Evolutionary conservation across 306 rosid species (phyloP).

Genomic region (Morella rubra): DNA sequence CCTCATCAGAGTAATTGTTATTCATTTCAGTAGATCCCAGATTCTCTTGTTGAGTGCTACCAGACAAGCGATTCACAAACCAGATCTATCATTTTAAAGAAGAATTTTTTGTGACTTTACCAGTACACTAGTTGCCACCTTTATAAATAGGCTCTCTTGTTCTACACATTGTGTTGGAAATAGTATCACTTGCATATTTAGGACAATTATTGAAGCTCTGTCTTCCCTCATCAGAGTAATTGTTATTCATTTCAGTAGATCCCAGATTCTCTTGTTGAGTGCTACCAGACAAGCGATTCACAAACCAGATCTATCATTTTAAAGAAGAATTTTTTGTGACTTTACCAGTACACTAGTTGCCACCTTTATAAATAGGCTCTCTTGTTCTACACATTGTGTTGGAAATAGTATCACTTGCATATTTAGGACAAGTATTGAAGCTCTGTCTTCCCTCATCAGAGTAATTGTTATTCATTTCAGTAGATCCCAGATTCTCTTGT

Average conservation of each 20-base stretch:
- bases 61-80: neutral
- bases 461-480: neutral
- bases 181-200: neutral
- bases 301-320: neutral
- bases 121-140: neutral
- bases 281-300: neutral
- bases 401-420: neutral
- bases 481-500: neutral
- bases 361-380: neutral
- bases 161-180: neutral
- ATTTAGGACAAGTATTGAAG: neutral
- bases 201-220: neutral
- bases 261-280: neutral
- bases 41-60: neutral
- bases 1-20: neutral
- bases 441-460: neutral
- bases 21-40: neutral
- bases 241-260: neutral
- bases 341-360: neutral
- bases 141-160: neutral
- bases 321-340: too few relatives aligned
- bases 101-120: slow-evolving; percentile 1
- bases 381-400: neutral
- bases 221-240: neutral
- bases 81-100: neutral